Evolutionary conservation across 371 early-diverging fungal species (phyloP).

Genomic region (Batkoa obscura): DNA sequence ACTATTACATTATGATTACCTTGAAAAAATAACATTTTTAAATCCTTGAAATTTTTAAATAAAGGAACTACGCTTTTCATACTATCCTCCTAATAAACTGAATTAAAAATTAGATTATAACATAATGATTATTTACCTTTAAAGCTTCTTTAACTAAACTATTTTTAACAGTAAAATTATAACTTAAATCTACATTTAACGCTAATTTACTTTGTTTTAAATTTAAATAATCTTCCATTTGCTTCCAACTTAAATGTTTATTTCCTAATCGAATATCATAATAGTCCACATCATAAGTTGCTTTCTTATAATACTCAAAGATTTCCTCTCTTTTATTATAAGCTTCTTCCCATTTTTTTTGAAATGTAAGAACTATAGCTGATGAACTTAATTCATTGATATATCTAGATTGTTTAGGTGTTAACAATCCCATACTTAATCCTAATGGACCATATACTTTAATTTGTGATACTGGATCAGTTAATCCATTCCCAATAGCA

Average conservation of each 20-base stretch:
- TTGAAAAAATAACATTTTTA: constrained; percentile 14
- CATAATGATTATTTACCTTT: neutral
- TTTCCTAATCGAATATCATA: constrained; percentile 41
- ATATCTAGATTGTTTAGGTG: constrained; percentile 15
- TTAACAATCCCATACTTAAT: constrained; percentile 9
- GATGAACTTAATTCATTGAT: constrained; percentile 15
- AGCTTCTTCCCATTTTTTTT: constrained; percentile 19
- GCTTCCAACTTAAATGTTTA: constrained; percentile 23
- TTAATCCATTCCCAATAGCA: constrained; percentile 80
- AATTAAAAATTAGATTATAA: neutral
- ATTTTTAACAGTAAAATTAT: neutral
- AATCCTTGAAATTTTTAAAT: constrained; percentile 17
- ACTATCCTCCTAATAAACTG: constrained; percentile 18
- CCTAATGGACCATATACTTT: constrained; percentile 36
- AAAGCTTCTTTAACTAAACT: constrained; percentile 2
- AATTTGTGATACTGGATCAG: constrained; percentile 75
- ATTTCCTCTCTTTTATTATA: constrained; percentile 16
- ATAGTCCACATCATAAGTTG: constrained; percentile 35
- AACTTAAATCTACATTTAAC: constrained; percentile 18
- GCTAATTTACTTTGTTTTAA: constrained; percentile 20
- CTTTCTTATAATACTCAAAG: constrained; percentile 30
- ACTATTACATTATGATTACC: constrained; percentile 11
- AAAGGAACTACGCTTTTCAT: constrained; percentile 29
- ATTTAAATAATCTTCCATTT: constrained; percentile 27
- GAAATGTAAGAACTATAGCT: constrained; percentile 14